These are phyloP conservation scores for Cardamine resedifolia DNA, from an alignment of 345 rosid genomes.

Conservation along the genomic window DNA sequence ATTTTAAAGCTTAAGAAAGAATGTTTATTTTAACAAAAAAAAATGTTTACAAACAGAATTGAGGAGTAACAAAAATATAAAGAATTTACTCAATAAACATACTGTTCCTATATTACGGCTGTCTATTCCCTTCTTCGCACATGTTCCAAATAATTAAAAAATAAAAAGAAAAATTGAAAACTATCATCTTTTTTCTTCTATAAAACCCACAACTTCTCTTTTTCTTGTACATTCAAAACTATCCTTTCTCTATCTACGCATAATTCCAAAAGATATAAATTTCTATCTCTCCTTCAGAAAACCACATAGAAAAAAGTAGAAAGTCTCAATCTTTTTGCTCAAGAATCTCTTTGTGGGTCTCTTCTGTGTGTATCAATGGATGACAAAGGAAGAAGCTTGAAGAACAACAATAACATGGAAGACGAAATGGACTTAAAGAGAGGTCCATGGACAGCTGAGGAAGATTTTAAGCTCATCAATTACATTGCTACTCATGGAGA, in stretches of 20 bases:
- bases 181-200: conserved; percentile 45
- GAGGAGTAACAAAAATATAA: conserved; percentile 5
- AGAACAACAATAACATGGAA: conserved; percentile 44
- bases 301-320: conserved; percentile 12
- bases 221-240: conserved; percentile 37
- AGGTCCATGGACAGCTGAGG: conserved; percentile 96
- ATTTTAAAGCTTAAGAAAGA: conserved; percentile 4
- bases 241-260: conserved; percentile 30
- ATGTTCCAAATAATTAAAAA: conserved; percentile 30
- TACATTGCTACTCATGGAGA: conserved; percentile 82
- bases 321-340: conserved; percentile 27
- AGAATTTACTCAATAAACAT: conserved; percentile 12
- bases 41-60: not conserved
- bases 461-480: conserved; percentile 79
- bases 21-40: no score
- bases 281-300: conserved; percentile 10
- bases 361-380: conserved; percentile 47
- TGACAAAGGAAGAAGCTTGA: conserved; percentile 41
- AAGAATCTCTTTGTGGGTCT: conserved; percentile 37
- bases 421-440: conserved; percentile 63
- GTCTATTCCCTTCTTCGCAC: conserved; percentile 36
- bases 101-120: conserved; percentile 40
- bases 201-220: conserved; percentile 44
- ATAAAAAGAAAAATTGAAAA: conserved; percentile 35
- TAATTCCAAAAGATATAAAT: conserved; percentile 14